phyloP scores from a whole-genome alignment of 257 asterid genomes.

The Solanum piurae region DNA sequence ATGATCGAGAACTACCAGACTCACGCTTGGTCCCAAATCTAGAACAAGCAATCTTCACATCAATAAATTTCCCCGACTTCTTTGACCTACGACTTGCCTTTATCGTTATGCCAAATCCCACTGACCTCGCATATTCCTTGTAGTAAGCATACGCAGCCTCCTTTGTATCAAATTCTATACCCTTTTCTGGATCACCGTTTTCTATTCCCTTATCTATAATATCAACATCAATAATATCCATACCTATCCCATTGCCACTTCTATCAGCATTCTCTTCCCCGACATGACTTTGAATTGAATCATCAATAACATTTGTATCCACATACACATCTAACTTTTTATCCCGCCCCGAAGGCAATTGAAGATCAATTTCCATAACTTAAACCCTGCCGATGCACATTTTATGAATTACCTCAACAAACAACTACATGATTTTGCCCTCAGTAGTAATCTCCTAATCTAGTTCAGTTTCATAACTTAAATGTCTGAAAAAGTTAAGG shows the following conservation, averaged over 20 bases:
- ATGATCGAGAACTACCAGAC: slow-evolving; percentile 17
- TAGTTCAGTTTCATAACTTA: not conserved
- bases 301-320: not conserved
- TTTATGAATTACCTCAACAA: not conserved
- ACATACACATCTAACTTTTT: not conserved
- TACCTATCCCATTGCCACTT: slow-evolving; percentile 4
- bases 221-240: not conserved
- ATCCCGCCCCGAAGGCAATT: slow-evolving; percentile 3
- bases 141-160: slow-evolving; percentile 40
- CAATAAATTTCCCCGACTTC: slow-evolving; percentile 41
- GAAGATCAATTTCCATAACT: slow-evolving; percentile 25
- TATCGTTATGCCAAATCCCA: slow-evolving; percentile 48
- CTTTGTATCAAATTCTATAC: slow-evolving; percentile 39
- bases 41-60: slow-evolving; percentile 43
- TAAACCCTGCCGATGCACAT: not conserved
- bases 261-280: not conserved
- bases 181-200: slow-evolving; percentile 17
- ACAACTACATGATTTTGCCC: not conserved
- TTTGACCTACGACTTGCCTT: slow-evolving; percentile 45
- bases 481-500: not conserved
- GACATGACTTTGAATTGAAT: not conserved
- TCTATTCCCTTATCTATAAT: not conserved
- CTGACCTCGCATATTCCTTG: slow-evolving; percentile 29
- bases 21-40: slow-evolving; percentile 31
- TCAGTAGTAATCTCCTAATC: not conserved